Conservation (phyloP, 140 eudicot species). For the Senecio squalidus region DNA sequence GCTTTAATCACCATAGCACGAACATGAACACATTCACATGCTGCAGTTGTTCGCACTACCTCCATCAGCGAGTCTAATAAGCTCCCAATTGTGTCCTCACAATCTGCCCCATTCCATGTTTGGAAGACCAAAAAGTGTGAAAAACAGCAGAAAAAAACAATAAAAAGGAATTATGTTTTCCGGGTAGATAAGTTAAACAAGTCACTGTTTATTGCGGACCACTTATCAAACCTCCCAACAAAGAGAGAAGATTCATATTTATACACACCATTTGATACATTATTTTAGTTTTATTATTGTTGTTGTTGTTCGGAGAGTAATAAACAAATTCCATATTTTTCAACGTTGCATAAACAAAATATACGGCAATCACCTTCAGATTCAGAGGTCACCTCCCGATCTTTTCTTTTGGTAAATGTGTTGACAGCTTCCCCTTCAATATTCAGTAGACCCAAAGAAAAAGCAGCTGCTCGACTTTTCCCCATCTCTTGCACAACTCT, state of each 20-base stretch:
- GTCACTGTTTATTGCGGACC: too few species aligned
- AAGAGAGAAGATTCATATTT: too few species aligned
- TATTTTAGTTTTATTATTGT: neutral
- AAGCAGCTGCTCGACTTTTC: constrained; percentile 95
- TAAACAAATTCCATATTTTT: too few species aligned
- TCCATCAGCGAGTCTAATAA: constrained; percentile 91
- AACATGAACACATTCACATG: constrained; percentile 97
- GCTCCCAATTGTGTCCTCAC: constrained; percentile 71
- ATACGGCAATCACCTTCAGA: constrained; percentile 47
- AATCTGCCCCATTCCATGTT: constrained; percentile 50
- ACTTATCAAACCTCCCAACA: too few species aligned
- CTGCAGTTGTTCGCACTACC: constrained; percentile 92
- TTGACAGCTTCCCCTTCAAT: constrained; percentile 62
- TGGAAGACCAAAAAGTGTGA: constrained; percentile 32
- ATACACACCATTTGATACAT: too few species aligned
- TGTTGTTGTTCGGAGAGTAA: too few species aligned
- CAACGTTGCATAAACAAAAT: too few species aligned
- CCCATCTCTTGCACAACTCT: constrained; percentile 99
- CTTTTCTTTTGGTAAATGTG: constrained; percentile 51
- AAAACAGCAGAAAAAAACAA: constrained; percentile 7
- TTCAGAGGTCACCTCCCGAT: constrained; percentile 41
- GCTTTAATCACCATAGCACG: constrained; percentile 99
- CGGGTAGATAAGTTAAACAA: too few species aligned
- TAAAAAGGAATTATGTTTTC: too few species aligned
- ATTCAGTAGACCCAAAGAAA: constrained; percentile 81